Conservation (phyloP, 164 flowering plant genomes). For the Warburgia ugandensis region DNA sequence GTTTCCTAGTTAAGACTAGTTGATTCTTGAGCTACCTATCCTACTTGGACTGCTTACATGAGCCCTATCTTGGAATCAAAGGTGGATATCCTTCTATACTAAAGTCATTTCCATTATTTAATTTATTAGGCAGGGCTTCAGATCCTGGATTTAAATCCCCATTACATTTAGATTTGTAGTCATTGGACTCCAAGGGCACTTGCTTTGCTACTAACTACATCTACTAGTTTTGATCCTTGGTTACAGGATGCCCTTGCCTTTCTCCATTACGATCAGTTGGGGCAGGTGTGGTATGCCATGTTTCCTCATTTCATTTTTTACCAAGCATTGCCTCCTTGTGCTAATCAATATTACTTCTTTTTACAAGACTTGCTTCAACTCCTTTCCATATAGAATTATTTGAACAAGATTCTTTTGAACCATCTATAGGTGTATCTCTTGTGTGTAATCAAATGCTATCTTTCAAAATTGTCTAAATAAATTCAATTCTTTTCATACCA, state of each 20-base stretch:
- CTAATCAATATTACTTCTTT: conserved; percentile 67
- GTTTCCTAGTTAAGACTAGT: conserved; percentile 37
- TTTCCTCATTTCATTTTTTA: conserved; percentile 73
- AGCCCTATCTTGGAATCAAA: conserved; percentile 51
- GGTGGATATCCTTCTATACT: conserved; percentile 36
- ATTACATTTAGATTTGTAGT: conserved; percentile 53
- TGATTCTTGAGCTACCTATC: conserved; percentile 39
- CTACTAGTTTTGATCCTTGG: conserved; percentile 59
- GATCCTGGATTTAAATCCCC: conserved; percentile 49
- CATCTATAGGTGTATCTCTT: conserved; percentile 28
- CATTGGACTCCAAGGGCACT: conserved; percentile 42
- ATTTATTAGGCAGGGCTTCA: conserved; percentile 42
- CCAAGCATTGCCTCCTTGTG: conserved; percentile 89
- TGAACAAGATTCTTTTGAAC: conserved; percentile 39
- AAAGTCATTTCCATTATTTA: conserved; percentile 38
- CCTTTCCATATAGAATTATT: conserved; percentile 59
- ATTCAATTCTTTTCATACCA: no score
- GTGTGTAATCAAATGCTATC: no score
- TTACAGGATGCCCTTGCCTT: conserved; percentile 34
- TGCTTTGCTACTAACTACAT: conserved; percentile 38
- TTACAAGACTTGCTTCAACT: conserved; percentile 63
- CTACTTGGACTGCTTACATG: conserved; percentile 68
- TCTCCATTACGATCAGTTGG: conserved; percentile 53
- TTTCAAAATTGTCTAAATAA: no score
- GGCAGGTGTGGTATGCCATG: conserved; percentile 29